Conservation (phyloP, 2,329 filamentous ascomycete species). For the Fusarium luffae region DNA sequence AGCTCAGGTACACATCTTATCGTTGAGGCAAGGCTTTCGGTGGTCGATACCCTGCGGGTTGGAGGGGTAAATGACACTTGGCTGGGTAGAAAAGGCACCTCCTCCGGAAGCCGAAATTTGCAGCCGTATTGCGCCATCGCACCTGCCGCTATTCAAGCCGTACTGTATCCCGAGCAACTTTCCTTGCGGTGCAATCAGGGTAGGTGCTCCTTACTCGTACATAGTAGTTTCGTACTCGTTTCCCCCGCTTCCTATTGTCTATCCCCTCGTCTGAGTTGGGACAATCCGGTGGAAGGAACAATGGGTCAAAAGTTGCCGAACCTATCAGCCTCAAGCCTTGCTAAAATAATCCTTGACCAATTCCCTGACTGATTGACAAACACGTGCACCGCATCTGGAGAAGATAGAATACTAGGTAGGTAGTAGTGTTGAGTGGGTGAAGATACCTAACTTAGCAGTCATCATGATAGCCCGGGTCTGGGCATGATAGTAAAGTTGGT, state of each 20-base stretch:
- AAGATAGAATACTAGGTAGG: slow-evolving; percentile 4
- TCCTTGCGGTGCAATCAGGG: neutral
- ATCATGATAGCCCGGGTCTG: slow-evolving; percentile 28
- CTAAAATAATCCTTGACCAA: slow-evolving; percentile 36
- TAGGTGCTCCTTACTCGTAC: slow-evolving; percentile 18
- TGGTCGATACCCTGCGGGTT: slow-evolving; percentile 20
- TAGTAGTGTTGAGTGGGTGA: slow-evolving; percentile 14
- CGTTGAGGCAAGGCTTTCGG: slow-evolving; percentile 33
- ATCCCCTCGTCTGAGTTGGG: slow-evolving; percentile 17
- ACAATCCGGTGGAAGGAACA: slow-evolving; percentile 22
- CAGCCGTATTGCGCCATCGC: slow-evolving; percentile 45
- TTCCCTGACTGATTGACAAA: slow-evolving; percentile 45
- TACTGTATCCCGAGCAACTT: neutral
- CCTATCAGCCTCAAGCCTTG: slow-evolving; percentile 37
- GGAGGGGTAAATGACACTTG: slow-evolving; percentile 42
- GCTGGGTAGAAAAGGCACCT: slow-evolving; percentile 27
- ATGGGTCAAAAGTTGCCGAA: slow-evolving; percentile 28
- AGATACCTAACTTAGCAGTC: slow-evolving; percentile 7
- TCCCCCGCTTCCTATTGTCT: slow-evolving; percentile 22
- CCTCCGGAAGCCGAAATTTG: slow-evolving; percentile 31
- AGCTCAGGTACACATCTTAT: slow-evolving; percentile 35
- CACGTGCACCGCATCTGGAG: slow-evolving; percentile 41
- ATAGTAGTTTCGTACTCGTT: slow-evolving; percentile 21
- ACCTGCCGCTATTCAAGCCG: slow-evolving; percentile 17
- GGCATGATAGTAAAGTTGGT: slow-evolving; percentile 28